Conservation (phyloP, 257 asterid species). For the Nicotiana sylvestris region DNA sequence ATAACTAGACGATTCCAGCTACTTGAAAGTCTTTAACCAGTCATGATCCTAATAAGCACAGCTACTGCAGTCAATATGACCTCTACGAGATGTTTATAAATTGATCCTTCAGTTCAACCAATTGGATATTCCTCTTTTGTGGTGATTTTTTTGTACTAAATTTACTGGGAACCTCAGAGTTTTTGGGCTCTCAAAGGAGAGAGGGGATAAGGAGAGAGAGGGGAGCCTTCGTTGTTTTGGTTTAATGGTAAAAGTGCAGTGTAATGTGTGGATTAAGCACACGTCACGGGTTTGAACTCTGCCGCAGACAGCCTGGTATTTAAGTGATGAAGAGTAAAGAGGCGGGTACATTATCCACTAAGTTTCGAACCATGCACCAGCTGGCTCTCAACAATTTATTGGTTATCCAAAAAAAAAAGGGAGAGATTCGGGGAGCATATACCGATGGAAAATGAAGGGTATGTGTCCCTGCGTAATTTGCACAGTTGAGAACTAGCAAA, state of each 20-base stretch:
- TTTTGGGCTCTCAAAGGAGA: neutral
- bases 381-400: neutral
- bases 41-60: neutral
- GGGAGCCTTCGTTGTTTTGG: neutral
- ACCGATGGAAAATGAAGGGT: neutral
- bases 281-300: neutral
- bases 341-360: neutral
- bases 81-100: neutral
- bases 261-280: neutral
- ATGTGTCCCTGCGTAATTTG: neutral
- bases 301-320: neutral
- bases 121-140: neutral
- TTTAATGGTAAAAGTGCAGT: neutral
- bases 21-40: conserved; percentile 1
- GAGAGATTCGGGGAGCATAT: neutral
- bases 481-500: neutral
- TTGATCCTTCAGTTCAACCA: neutral
- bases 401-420: neutral
- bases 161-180: neutral
- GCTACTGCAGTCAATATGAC: neutral
- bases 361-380: neutral
- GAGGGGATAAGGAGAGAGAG: neutral
- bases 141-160: neutral
- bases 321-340: neutral
- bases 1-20: neutral